Conservation (phyloP, 805 yeast genomes). For the Brettanomyces bruxellensis region DNA sequence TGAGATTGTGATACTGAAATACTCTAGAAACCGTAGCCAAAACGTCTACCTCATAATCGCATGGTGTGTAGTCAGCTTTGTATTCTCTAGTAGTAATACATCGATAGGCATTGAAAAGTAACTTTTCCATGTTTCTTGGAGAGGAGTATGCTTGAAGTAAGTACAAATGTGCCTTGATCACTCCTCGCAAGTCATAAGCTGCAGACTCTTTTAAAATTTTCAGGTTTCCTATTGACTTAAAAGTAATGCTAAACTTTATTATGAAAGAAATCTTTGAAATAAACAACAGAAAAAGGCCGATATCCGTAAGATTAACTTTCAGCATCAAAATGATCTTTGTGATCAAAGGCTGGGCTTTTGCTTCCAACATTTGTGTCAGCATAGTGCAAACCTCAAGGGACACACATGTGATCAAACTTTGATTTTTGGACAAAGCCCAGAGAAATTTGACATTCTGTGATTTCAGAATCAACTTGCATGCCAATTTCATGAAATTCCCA, state of each 20-base stretch:
- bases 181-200: conserved; percentile 4
- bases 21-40: conserved; percentile 15
- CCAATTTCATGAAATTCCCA: conserved; percentile 7
- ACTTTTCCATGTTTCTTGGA: not conserved
- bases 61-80: conserved; percentile 2
- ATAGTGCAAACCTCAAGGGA: conserved; percentile 14
- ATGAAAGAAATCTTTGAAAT: conserved; percentile 19
- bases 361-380: conserved; percentile 14
- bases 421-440: conserved; percentile 3
- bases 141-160: conserved; percentile 11
- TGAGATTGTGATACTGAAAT: conserved; percentile 16
- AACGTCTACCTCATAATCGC: conserved; percentile 24
- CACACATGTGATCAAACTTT: conserved; percentile 2
- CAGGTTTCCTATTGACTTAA: conserved; percentile 11
- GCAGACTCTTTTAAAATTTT: conserved; percentile 10
- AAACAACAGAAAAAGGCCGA: conserved; percentile 22
- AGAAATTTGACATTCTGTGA: conserved; percentile 4
- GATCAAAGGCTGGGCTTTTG: conserved; percentile 15
- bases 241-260: conserved; percentile 16
- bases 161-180: conserved; percentile 18
- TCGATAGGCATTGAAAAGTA: conserved; percentile 1
- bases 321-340: conserved; percentile 15
- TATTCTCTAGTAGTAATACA: not conserved
- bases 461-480: conserved; percentile 10
- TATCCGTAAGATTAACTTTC: conserved; percentile 17